phyloP scores from a whole-genome alignment of 305 asterid genomes.

The Fraxinus platypoda region DNA sequence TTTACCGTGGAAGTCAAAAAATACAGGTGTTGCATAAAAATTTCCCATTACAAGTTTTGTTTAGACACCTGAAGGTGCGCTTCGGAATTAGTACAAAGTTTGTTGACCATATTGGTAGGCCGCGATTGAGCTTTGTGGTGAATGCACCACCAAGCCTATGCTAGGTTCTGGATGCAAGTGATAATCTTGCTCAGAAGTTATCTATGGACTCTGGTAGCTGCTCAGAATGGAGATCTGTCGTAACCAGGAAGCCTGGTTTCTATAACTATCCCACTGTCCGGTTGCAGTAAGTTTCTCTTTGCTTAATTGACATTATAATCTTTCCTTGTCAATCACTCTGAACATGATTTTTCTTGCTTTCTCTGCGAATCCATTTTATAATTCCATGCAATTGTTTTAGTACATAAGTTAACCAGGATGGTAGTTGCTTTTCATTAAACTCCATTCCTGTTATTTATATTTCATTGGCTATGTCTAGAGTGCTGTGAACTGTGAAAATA shows the following conservation, averaged over 20 bases:
- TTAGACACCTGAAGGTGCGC: conserved; percentile 61
- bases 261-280: conserved; percentile 70
- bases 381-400: not conserved
- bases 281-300: conserved; percentile 67
- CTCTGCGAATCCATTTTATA: not conserved
- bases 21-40: conserved; percentile 52
- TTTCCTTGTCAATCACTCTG: not conserved
- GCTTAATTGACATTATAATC: not conserved
- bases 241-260: conserved; percentile 66
- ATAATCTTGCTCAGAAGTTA: conserved; percentile 52
- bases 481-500: not conserved
- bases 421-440: not conserved
- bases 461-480: not conserved
- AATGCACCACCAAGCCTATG: conserved; percentile 58
- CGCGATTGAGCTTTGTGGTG: conserved; percentile 68
- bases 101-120: conserved; percentile 68
- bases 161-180: conserved; percentile 53
- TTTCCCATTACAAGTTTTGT: conserved; percentile 54
- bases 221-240: conserved; percentile 81
- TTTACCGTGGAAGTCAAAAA: conserved; percentile 60
- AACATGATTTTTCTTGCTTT: not conserved
- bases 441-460: not conserved
- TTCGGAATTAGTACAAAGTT: conserved; percentile 72
- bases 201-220: conserved; percentile 61
- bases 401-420: conserved; percentile 1